Conservation (phyloP, 2,329 filamentous ascomycete genomes). For the Diaporthe vexans region DNA sequence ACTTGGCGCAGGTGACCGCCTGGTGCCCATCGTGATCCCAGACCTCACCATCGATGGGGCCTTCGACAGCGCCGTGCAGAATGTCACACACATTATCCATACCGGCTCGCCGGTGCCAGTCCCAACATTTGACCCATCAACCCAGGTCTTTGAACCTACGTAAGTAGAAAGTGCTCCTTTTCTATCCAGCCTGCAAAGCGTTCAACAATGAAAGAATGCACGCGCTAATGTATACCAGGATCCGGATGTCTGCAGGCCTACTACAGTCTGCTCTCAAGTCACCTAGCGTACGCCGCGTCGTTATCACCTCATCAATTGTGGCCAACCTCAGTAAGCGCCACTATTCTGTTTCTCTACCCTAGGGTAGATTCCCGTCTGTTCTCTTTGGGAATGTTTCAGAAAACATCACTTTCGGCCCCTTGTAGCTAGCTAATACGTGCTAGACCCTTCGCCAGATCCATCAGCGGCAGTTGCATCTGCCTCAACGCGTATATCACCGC, state of each 20-base stretch:
- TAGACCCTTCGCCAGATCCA: conserved; percentile 23
- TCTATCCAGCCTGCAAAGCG: background rate
- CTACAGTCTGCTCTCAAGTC: conserved; percentile 45
- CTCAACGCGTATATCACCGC: conserved; percentile 44
- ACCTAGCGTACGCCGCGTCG: conserved; percentile 44
- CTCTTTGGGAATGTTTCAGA: background rate
- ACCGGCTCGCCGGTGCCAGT: conserved; percentile 46
- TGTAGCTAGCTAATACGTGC: background rate
- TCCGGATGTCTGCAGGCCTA: conserved; percentile 42
- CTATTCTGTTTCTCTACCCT: too few relatives aligned
- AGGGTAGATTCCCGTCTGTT: background rate
- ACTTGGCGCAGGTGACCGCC: conserved; percentile 40
- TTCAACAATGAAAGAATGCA: background rate
- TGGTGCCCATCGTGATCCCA: conserved; percentile 45
- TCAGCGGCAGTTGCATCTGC: conserved; percentile 40
- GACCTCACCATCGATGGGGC: conserved; percentile 46
- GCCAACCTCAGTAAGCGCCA: conserved; percentile 41
- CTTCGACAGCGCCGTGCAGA: conserved; percentile 45
- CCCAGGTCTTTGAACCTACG: conserved; percentile 45
- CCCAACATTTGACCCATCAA: conserved; percentile 37
- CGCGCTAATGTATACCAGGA: conserved; percentile 1
- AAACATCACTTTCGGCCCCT: background rate
- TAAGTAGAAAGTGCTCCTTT: background rate
- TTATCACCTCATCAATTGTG: conserved; percentile 48
- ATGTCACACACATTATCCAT: conserved; percentile 48